Evolutionary conservation across 192 early-diverging fungal genomes (phyloP).

Genomic region (Piromyces finnis): DNA sequence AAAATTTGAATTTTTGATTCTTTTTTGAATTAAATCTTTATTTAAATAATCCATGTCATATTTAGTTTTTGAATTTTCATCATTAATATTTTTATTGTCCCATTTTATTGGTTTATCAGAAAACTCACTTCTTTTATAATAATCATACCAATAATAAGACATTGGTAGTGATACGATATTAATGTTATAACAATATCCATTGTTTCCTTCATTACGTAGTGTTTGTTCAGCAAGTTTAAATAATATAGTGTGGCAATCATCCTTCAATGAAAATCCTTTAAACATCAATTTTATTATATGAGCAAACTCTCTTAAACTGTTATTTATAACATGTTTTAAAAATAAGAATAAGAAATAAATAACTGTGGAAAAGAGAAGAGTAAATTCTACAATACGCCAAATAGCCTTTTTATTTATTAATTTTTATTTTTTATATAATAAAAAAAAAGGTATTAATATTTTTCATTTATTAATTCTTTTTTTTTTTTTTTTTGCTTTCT

Average conservation of each 20-base stretch:
- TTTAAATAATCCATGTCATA: background rate
- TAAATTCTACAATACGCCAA: background rate
- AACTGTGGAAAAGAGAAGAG: background rate
- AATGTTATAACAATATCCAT: background rate
- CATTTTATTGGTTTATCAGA: too few species aligned
- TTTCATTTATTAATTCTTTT: too few species aligned
- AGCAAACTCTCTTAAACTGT: background rate
- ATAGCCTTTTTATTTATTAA: background rate
- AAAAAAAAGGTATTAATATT: too few species aligned
- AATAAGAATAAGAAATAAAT: background rate
- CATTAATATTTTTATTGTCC: too few species aligned
- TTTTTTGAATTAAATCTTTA: background rate
- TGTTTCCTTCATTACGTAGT: background rate
- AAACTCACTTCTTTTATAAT: background rate
- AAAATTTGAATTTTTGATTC: background rate
- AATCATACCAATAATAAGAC: background rate
- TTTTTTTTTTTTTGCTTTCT: too few species aligned
- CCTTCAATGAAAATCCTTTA: background rate
- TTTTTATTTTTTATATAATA: too few species aligned
- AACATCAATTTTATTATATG: background rate
- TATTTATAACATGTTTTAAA: background rate
- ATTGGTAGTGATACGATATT: background rate
- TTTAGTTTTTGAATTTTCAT: too few species aligned
- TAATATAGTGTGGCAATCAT: background rate
- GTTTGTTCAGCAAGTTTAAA: background rate